Evolutionary conservation across 2,329 filamentous ascomycete species (phyloP), one percentile per base, ranked within the genome.

Genomic region (Aspergillus piperis): DNA sequence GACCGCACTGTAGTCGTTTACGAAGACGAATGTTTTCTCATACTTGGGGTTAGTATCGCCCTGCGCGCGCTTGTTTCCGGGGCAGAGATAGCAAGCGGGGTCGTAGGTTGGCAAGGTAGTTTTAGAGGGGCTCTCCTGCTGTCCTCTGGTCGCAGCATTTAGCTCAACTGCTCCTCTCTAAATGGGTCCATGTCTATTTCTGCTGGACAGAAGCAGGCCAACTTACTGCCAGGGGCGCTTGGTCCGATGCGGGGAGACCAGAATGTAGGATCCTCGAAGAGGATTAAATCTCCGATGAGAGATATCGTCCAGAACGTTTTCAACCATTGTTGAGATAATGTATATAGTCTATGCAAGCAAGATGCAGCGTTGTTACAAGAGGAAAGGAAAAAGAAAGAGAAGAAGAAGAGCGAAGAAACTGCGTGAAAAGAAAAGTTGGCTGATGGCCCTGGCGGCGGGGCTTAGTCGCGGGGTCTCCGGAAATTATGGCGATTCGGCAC

Each of bases 151-250:
- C 44, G 30, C 32, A 30, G 7, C 41, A 39, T 52, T 57, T 44
- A 61, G 39, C 27, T 32, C 41, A 21, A 8, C 8, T 54, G 15
- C 52, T 42, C 8, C 27, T 13, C 39, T 52, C 39, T 13, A 5
- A 8, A 17, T 42, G 23, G 15, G 17, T 5, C 3, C 38, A 10
- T 32, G 36, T 15, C 23, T 21, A 2, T 11, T 3, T 27, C 23
- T 8, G 23, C 10, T 17, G 25, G 13, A 21, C 8, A 25, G 3
- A 13, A 36, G 44, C 13, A 23, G n/a, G 25, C 44, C 27, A 52
- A 82, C 90, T 85, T 82, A 96, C 91, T 97, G 95, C 95, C 95
- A 99, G 71, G 95, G 95, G 66, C 95, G 86, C 85, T 98, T 98
- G 56, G 93, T 98, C 58, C 95, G 84, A 78, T 99, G 95, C 62